Percentiles rank a stretch among this genome's conserved stretches.
These are phyloP conservation scores for Trichosporon inkin DNA, from an alignment of 1,284 basidiomycete genomes.

Conservation along the genomic window DNA sequence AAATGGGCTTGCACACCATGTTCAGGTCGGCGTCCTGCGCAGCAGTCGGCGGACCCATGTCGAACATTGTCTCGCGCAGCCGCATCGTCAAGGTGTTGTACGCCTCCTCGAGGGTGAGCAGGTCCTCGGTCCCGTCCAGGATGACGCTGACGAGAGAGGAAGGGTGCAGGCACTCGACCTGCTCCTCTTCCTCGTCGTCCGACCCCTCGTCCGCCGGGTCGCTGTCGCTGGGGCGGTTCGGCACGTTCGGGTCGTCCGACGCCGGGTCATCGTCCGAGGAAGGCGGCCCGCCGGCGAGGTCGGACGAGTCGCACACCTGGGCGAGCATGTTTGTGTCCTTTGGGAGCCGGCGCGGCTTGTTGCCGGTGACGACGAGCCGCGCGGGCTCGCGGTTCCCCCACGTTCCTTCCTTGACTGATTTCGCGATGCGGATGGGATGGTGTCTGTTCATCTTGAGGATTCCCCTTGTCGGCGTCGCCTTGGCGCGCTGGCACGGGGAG, in stretches of 20 bases:
- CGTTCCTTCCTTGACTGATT: conserved; percentile 45
- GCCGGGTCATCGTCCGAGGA: conserved; percentile 23
- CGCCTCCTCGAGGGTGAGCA: conserved; percentile 46
- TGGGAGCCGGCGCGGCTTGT: conserved; percentile 17
- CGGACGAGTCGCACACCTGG: conserved; percentile 16
- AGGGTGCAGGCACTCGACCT: conserved; percentile 36
- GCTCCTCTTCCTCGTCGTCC: conserved; percentile 34
- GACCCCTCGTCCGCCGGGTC: conserved; percentile 25
- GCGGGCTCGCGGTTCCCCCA: conserved; percentile 46
- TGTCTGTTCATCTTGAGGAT: conserved; percentile 36
- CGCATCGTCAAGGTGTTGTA: conserved; percentile 35
- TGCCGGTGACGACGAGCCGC: conserved; percentile 35
- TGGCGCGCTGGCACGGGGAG: neutral
- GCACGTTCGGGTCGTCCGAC: conserved; percentile 31
- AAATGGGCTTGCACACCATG: conserved; percentile 25
- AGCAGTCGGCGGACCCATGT: conserved; percentile 15
- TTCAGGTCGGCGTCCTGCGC: neutral
- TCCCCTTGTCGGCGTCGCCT: conserved; percentile 12
- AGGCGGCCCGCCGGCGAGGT: conserved; percentile 12
- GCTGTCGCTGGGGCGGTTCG: neutral
- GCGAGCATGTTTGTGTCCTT: conserved; percentile 12
- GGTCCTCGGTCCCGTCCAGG: conserved; percentile 43
- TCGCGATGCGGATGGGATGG: conserved; percentile 39
- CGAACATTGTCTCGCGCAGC: conserved; percentile 27
- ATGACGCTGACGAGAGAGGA: conserved; percentile 39